Evolutionary conservation across 164 flowering plant genomes (phyloP).

Genomic region (Annona cherimola): DNA sequence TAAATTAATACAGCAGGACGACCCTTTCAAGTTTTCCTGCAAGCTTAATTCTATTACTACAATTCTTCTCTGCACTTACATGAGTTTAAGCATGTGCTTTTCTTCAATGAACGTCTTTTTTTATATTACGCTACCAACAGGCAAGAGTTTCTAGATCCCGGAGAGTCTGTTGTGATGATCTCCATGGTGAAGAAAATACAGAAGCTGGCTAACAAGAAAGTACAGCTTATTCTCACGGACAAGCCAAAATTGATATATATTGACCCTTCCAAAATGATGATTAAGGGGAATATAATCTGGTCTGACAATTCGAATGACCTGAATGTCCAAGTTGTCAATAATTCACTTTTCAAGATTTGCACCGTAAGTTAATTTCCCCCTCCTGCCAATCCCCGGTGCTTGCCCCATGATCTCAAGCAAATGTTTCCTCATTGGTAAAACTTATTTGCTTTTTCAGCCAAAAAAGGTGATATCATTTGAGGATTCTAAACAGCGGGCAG

Average conservation of each 20-base stretch:
- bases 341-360: constrained; percentile 79
- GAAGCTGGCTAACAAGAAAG: constrained; percentile 89
- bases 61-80: neutral
- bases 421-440: neutral
- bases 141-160: constrained; percentile 94
- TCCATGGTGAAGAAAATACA: constrained; percentile 90
- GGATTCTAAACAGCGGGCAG: constrained; percentile 89
- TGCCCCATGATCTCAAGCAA: neutral
- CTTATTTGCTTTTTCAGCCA: constrained; percentile 43
- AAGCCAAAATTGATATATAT: constrained; percentile 88
- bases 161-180: constrained; percentile 95
- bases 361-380: constrained; percentile 49
- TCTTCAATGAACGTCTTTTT: neutral
- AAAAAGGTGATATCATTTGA: constrained; percentile 87
- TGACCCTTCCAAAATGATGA: constrained; percentile 73
- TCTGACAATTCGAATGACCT: constrained; percentile 83
- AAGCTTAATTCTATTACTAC: neutral
- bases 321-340: constrained; percentile 66
- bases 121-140: constrained; percentile 28
- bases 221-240: constrained; percentile 96
- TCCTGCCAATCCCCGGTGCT: neutral
- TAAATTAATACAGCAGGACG: neutral
- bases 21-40: neutral
- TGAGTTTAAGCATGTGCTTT: neutral
- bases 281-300: constrained; percentile 84